Evolutionary conservation across 106 monocot genomes (phyloP).

Genomic region (Dioscorea dumetorum): DNA sequence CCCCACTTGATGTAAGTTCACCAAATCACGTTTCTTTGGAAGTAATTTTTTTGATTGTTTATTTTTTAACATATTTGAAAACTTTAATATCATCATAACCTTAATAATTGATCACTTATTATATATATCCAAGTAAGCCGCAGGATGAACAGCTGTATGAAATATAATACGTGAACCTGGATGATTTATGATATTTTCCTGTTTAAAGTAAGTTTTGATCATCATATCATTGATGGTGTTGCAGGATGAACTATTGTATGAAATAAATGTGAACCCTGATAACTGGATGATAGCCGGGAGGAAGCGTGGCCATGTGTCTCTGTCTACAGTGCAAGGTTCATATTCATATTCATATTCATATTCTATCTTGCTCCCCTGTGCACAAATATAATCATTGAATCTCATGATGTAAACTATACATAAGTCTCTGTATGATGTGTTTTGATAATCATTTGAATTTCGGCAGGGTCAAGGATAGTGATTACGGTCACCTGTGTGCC

Average conservation of each 20-base stretch:
- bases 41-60: too few species aligned
- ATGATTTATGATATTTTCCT: too few species aligned
- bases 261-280: constrained; percentile 86
- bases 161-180: too few species aligned
- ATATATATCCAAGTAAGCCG: too few species aligned
- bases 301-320: constrained; percentile 65
- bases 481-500: constrained; percentile 75
- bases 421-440: background rate
- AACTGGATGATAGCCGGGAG: constrained; percentile 99
- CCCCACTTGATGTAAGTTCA: constrained; percentile 34
- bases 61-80: background rate
- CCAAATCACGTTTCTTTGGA: background rate
- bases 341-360: too few species aligned
- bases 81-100: too few species aligned
- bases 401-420: too few species aligned
- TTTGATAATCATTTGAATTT: constrained; percentile 2
- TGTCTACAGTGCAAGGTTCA: constrained; percentile 56
- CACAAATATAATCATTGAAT: background rate
- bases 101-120: too few species aligned
- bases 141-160: too few species aligned
- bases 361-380: too few species aligned
- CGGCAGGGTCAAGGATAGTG: constrained; percentile 74
- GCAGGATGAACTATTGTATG: constrained; percentile 82
- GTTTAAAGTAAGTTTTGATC: background rate
- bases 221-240: background rate